Conservation (phyloP, 495 filamentous ascomycete species). For the Tuber melanosporum region DNA sequence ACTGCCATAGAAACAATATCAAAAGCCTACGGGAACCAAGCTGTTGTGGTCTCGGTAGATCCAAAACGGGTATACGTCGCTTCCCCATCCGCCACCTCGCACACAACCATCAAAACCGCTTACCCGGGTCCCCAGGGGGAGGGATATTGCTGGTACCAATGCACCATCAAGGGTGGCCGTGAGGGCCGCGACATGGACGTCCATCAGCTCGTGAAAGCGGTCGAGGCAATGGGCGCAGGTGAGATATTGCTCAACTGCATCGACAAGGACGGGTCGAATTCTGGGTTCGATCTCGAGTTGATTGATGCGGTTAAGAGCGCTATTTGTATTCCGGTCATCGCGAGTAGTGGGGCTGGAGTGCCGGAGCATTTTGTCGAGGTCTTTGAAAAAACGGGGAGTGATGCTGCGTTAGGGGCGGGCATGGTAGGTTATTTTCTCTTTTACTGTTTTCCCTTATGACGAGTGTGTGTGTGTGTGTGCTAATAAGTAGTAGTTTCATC, state of each 20-base stretch:
- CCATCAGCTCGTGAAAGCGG: slow-evolving; percentile 73
- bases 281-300: slow-evolving; percentile 89
- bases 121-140: slow-evolving; percentile 69
- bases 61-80: slow-evolving; percentile 84
- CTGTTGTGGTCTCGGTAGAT: slow-evolving; percentile 92
- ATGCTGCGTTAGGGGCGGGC: slow-evolving; percentile 89
- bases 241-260: slow-evolving; percentile 96
- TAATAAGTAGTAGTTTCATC: slow-evolving; percentile 61
- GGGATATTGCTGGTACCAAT: slow-evolving; percentile 90
- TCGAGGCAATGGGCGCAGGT: slow-evolving; percentile 92
- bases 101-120: slow-evolving; percentile 68
- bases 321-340: slow-evolving; percentile 87
- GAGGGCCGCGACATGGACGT: slow-evolving; percentile 90
- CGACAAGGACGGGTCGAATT: slow-evolving; percentile 91
- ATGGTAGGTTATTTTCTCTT: slow-evolving; percentile 57
- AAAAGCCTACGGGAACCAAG: slow-evolving; percentile 88
- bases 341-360: slow-evolving; percentile 85
- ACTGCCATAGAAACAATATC: slow-evolving; percentile 95
- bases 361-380: slow-evolving; percentile 88
- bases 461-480: slow-evolving; percentile 25
- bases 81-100: slow-evolving; percentile 61
- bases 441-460: slow-evolving; percentile 14
- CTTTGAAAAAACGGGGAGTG: slow-evolving; percentile 73
- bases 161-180: slow-evolving; percentile 89
- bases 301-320: slow-evolving; percentile 77